Evolutionary conservation across 2,329 filamentous ascomycete genomes (phyloP).

Genomic region (Amesomyces nigricolor): DNA sequence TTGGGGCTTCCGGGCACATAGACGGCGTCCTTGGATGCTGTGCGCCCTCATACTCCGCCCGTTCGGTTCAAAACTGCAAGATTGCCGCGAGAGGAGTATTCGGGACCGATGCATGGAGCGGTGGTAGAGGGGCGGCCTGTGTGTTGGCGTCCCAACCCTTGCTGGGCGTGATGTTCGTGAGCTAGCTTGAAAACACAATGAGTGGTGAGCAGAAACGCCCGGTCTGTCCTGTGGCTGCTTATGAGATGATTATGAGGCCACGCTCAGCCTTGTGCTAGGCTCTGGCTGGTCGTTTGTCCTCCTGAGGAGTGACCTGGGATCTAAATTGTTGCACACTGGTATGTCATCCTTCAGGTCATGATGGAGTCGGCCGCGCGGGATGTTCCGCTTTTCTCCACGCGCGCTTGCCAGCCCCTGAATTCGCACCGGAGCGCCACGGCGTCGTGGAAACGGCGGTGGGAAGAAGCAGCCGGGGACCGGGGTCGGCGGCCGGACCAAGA

Average conservation of each 20-base stretch:
- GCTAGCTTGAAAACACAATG: neutral
- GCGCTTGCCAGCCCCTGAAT: too few relatives aligned
- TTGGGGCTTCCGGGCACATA: neutral
- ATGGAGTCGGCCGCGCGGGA: too few relatives aligned
- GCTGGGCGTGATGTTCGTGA: constrained; percentile 1
- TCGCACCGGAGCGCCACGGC: too few relatives aligned
- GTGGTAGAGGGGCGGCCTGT: constrained; percentile 18
- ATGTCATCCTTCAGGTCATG: too few relatives aligned
- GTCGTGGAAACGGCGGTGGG: neutral
- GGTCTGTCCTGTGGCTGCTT: constrained; percentile 18
- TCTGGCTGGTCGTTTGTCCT: too few relatives aligned
- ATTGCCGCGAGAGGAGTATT: constrained; percentile 1
- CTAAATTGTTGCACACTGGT: too few relatives aligned
- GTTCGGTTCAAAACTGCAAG: constrained; percentile 2
- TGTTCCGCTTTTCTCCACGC: neutral
- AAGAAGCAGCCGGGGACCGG: neutral
- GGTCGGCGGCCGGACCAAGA: constrained; percentile 1
- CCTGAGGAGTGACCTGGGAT: too few relatives aligned
- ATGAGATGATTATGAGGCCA: constrained; percentile 26
- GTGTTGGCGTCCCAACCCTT: constrained; percentile 13
- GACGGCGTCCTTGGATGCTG: neutral
- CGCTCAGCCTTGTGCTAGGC: too few relatives aligned
- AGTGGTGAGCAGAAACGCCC: neutral
- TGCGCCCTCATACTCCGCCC: neutral
- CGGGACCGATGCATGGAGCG: constrained; percentile 16